phyloP scores from a whole-genome alignment of 257 asterid genomes.

The Jasminum sambac region DNA sequence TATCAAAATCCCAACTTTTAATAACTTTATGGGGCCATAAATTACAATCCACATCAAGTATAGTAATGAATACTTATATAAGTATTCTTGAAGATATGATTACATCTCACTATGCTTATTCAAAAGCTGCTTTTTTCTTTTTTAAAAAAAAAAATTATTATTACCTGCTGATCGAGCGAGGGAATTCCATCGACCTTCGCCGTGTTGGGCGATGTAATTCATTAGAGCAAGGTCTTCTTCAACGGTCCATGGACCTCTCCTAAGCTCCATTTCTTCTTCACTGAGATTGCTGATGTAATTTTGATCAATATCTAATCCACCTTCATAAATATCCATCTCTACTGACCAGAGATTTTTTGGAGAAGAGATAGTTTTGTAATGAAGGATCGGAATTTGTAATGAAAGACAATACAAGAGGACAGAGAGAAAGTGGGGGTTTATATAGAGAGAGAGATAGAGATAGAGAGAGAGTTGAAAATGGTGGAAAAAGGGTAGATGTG shows the following conservation, averaged over 20 bases:
- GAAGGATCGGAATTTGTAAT: slow-evolving; percentile 21
- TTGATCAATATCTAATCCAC: slow-evolving; percentile 9
- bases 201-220: slow-evolving; percentile 73
- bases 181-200: slow-evolving; percentile 96
- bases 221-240: slow-evolving; percentile 78
- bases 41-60: no score
- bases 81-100: neutral
- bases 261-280: slow-evolving; percentile 48
- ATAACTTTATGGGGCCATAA: neutral
- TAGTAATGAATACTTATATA: no score
- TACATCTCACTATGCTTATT: slow-evolving; percentile 3
- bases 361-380: slow-evolving; percentile 6
- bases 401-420: slow-evolving; percentile 21
- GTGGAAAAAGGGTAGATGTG: slow-evolving; percentile 39
- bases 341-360: slow-evolving; percentile 7
- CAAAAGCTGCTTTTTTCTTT: neutral
- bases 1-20: neutral
- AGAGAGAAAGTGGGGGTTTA: slow-evolving; percentile 46
- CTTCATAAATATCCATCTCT: slow-evolving; percentile 36
- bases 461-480: slow-evolving; percentile 36
- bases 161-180: slow-evolving; percentile 76
- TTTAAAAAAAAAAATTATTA: no score
- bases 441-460: slow-evolving; percentile 37
- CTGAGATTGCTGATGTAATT: slow-evolving; percentile 24
- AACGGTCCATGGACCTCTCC: slow-evolving; percentile 91